These are phyloP conservation scores for Rhodotorula kratochvilovae DNA, from an alignment of 768 basidiomycete species.

Conservation along the genomic window DNA sequence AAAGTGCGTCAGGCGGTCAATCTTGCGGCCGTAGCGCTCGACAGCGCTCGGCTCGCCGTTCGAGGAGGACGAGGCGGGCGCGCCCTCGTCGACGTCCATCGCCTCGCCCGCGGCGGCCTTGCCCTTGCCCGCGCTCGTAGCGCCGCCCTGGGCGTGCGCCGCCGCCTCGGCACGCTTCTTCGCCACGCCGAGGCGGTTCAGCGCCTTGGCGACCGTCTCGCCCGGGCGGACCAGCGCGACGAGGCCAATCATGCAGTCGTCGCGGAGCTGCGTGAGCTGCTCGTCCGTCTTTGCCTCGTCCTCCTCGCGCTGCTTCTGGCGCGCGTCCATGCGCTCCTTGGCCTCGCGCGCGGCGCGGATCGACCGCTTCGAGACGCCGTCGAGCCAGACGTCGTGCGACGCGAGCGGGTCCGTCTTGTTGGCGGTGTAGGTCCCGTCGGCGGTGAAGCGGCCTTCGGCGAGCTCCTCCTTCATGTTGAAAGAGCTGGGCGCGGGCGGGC, in stretches of 20 bases:
- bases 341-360: constrained; percentile 74
- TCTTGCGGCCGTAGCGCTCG: constrained; percentile 46
- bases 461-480: constrained; percentile 99
- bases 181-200: constrained; percentile 70
- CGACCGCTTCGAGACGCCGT: constrained; percentile 71
- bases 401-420: constrained; percentile 83
- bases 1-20: constrained; percentile 75
- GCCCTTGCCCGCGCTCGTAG: background rate
- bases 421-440: constrained; percentile 74
- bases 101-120: constrained; percentile 42
- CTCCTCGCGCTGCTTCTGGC: constrained; percentile 49
- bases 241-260: constrained; percentile 51
- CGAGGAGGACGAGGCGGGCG: constrained; percentile 15
- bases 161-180: constrained; percentile 42
- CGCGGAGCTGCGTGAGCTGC: constrained; percentile 54
- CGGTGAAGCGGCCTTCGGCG: constrained; percentile 94
- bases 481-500: constrained; percentile 48
- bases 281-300: constrained; percentile 57
- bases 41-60: constrained; percentile 1
- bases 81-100: constrained; percentile 57
- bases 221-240: constrained; percentile 75
- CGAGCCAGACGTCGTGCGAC: constrained; percentile 93
- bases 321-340: constrained; percentile 70
- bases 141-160: constrained; percentile 41
- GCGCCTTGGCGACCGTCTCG: constrained; percentile 81